Conservation (phyloP, 75 land plant species). For the Gnetum montanum region DNA sequence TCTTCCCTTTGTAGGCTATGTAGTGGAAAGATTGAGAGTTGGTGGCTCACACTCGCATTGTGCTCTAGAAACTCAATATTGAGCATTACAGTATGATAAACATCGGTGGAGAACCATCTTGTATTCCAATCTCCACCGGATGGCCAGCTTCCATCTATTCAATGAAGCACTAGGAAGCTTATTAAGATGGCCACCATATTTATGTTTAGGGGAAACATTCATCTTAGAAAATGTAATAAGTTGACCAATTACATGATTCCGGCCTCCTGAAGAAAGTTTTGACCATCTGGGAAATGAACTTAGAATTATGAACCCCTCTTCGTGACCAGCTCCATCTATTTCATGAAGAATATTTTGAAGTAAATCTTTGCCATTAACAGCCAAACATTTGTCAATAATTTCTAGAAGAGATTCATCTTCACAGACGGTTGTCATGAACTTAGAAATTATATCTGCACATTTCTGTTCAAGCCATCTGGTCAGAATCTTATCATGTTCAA, state of each 20-base stretch:
- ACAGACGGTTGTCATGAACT: conserved; percentile 39
- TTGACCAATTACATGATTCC: conserved; percentile 9
- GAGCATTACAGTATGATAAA: conserved; percentile 26
- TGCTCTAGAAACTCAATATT: too few species aligned
- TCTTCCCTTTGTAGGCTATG: too few species aligned
- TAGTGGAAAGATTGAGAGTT: too few species aligned
- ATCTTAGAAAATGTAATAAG: conserved; percentile 20
- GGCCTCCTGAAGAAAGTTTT: not conserved
- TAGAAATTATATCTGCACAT: conserved; percentile 31
- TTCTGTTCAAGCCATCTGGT: conserved; percentile 40
- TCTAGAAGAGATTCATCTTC: conserved; percentile 32
- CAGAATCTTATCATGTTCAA: conserved; percentile 43
- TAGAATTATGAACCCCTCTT: not conserved
- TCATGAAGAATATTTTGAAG: not conserved
- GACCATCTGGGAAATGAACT: conserved; percentile 9
- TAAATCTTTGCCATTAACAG: not conserved
- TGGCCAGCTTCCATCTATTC: conserved; percentile 67
- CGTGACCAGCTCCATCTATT: not conserved
- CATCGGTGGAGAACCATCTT: conserved; percentile 56
- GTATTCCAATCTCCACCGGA: conserved; percentile 65
- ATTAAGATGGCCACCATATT: not conserved
- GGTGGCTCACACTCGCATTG: too few species aligned
- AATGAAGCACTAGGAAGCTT: conserved; percentile 10
- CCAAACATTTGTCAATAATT: conserved; percentile 19
- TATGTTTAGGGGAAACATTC: conserved; percentile 3